Evolutionary conservation across 208 protist genomes (phyloP).

Genomic region (Borovskyia barvae): DNA sequence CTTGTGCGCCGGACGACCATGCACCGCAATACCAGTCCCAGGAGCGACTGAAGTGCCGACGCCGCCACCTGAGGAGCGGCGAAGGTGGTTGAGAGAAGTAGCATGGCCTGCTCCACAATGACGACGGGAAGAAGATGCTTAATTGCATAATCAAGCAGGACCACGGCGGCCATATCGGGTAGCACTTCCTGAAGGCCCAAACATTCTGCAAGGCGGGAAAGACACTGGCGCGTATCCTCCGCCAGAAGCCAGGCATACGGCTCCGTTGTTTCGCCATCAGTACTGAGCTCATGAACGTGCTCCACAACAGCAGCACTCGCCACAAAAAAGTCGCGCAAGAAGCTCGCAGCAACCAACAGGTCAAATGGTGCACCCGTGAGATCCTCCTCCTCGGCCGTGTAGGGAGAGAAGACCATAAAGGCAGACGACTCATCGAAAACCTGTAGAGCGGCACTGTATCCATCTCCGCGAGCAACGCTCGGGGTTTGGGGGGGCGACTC

Average conservation of each 20-base stretch:
- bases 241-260: constrained; percentile 5
- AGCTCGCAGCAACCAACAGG: constrained; percentile 2
- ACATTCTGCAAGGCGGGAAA: constrained; percentile 23
- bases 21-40: constrained; percentile 26
- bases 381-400: constrained; percentile 19
- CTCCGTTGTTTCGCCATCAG: neutral
- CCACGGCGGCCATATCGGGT: constrained; percentile 40
- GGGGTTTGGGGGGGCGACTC: neutral
- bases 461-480: neutral
- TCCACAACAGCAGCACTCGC: constrained; percentile 9
- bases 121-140: constrained; percentile 38
- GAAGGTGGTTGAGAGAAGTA: constrained; percentile 32
- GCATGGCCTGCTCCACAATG: constrained; percentile 30
- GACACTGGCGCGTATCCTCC: constrained; percentile 18
- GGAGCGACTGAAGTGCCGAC: constrained; percentile 13
- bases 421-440: neutral
- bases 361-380: constrained; percentile 2
- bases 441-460: neutral
- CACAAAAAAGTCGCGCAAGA: constrained; percentile 26
- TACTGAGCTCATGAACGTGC: neutral
- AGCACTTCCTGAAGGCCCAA: constrained; percentile 36
- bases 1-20: constrained; percentile 23
- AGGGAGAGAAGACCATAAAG: constrained; percentile 1
- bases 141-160: constrained; percentile 58
- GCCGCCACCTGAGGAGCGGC: constrained; percentile 46